Conservation (phyloP, 2,329 filamentous ascomycete species). For the Neonectria sp. region DNA sequence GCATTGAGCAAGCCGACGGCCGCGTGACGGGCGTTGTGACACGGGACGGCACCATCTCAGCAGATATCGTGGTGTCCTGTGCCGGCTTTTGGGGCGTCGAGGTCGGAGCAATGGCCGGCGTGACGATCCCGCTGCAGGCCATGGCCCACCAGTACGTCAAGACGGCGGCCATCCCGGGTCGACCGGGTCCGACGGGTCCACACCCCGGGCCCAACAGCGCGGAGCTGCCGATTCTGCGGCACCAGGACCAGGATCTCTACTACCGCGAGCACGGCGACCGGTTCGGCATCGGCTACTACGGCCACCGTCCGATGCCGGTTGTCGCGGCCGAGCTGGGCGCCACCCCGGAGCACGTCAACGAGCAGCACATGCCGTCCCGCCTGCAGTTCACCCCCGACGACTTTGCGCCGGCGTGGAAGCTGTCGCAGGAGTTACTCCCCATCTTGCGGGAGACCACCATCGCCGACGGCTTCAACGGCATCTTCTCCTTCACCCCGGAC, state of each 20-base stretch:
- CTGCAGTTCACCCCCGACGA: constrained; percentile 72
- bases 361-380: constrained; percentile 75
- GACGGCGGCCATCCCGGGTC: constrained; percentile 66
- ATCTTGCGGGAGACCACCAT: constrained; percentile 65
- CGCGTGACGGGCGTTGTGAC: constrained; percentile 71
- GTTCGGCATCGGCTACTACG: constrained; percentile 76
- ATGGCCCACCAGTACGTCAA: constrained; percentile 76
- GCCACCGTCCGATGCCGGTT: constrained; percentile 74
- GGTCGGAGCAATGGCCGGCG: constrained; percentile 72
- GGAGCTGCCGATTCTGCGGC: constrained; percentile 70
- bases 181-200: constrained; percentile 55
- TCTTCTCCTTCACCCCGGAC: constrained; percentile 77
- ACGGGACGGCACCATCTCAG: constrained; percentile 62
- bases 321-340: constrained; percentile 67
- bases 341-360: constrained; percentile 68
- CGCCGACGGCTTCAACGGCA: constrained; percentile 74
- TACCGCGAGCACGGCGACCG: constrained; percentile 76
- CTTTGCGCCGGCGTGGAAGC: constrained; percentile 73
- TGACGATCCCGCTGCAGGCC: constrained; percentile 71
- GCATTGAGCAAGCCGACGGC: constrained; percentile 64
- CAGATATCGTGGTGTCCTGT: constrained; percentile 74
- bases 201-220: constrained; percentile 62
- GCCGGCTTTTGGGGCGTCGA: constrained; percentile 78
- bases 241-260: constrained; percentile 76
- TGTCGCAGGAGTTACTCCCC: constrained; percentile 69